These are phyloP conservation scores for Aspergillus neoniger DNA, from an alignment of 2,329 filamentous ascomycete species.

Conservation along the genomic window DNA sequence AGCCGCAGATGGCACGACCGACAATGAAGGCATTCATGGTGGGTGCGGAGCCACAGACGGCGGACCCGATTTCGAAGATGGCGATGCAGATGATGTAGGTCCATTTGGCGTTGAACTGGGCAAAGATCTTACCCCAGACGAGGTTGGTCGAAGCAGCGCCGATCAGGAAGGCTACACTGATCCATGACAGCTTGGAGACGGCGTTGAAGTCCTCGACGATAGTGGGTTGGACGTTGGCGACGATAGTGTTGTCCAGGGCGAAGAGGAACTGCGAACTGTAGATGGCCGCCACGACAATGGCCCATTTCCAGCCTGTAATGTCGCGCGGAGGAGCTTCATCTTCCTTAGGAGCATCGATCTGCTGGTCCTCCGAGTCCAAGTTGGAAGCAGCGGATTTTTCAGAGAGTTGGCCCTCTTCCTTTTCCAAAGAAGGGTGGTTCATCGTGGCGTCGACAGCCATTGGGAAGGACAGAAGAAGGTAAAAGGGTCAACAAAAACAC, in stretches of 20 bases:
- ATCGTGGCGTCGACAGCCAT: background rate
- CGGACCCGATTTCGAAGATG: constrained; percentile 11
- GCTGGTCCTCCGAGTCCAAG: background rate
- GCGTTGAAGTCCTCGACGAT: constrained; percentile 7
- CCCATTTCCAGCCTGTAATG: constrained; percentile 2
- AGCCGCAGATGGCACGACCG: constrained; percentile 14
- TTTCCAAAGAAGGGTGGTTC: background rate
- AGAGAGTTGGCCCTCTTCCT: background rate
- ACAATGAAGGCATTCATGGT: constrained; percentile 9
- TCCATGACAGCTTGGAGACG: constrained; percentile 16
- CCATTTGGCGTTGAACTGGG: constrained; percentile 44
- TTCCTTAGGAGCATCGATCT: background rate
- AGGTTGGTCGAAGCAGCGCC: constrained; percentile 5
- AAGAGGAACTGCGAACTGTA: constrained; percentile 1
- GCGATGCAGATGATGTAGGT: constrained; percentile 1
- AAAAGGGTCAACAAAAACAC: too few relatives aligned
- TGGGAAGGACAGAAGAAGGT: too few relatives aligned
- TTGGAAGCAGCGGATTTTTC: background rate
- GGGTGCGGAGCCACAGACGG: constrained; percentile 9
- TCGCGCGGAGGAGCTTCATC: background rate
- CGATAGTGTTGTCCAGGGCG: background rate
- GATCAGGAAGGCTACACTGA: constrained; percentile 29
- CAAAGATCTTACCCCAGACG: constrained; percentile 8
- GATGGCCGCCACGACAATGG: constrained; percentile 11
- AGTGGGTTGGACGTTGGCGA: constrained; percentile 11